Evolutionary conservation across 2,329 filamentous ascomycete genomes (phyloP), one percentile per base, ranked within the genome.

Genomic region (Sphaerulina populicola): DNA sequence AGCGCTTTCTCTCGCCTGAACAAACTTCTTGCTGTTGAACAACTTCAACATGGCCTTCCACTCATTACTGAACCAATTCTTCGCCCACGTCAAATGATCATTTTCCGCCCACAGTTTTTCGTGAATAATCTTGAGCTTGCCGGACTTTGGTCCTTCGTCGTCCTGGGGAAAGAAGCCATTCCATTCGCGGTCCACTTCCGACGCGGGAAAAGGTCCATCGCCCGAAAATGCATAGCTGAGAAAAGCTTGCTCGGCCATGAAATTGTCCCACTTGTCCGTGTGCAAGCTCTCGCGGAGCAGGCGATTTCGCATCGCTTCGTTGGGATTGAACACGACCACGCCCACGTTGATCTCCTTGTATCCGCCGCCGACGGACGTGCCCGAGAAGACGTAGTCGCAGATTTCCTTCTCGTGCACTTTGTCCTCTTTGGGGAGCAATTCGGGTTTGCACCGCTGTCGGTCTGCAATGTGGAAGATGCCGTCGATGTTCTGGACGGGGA

Each of bases 341-440:
- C 57, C 57, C 10, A 55, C 57, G 37, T 59, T 59, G 48, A 59
- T 51, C 27, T 56, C 52, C 37, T 57, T 51, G 35, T 52, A 51
- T 15, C 33, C 38, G 31, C 49, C 47, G 15, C 45, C 45, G 14
- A 57, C 55, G 18, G 44, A 36, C 10, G 52, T 55, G 6, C 52
- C 57, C 3, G 53, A 51, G 51, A 57, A 59, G 36, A 47, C 47
- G 44, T 56, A 59, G 21, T 59, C 51, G 47, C 57, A 59, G 7
- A 59, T 54, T 27, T 57, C 52, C 4, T 52, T 41, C 31, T 44
- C 44, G 39, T 47, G 37, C 1, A 45, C 11, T 33, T 48, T 49
- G 44, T 62, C 57, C 15, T 62, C 62, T 9, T 57, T 56, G 6
- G 57, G 52, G 1, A 63, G 43, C 2, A 61, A 40, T 40, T 55